Evolutionary conservation across 108 stramenopile species (phyloP).

Genomic region (Cyclotella sp.): DNA sequence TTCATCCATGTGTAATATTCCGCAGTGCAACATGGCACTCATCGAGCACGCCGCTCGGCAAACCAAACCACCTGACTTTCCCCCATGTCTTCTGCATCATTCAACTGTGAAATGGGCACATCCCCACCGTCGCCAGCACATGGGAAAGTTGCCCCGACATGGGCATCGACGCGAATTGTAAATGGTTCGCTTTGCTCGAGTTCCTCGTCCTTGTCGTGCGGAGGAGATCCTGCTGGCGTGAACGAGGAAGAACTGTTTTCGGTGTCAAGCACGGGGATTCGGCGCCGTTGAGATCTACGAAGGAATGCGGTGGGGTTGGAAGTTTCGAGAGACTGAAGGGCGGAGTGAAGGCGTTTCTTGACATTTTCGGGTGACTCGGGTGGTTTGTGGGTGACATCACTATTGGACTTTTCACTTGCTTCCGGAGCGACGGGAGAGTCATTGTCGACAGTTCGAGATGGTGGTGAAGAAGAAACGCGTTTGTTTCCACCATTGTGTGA

Average conservation of each 20-base stretch:
- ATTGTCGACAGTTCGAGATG: background rate
- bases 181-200: constrained; percentile 4
- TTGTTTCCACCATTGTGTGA: no score
- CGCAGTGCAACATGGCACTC: background rate
- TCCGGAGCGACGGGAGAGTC: no score
- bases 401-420: background rate
- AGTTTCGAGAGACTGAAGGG: constrained; percentile 27
- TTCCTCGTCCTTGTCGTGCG: constrained; percentile 2
- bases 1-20: background rate
- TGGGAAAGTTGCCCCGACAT: constrained; percentile 7
- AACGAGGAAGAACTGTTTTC: background rate
- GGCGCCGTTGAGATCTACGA: constrained; percentile 16
- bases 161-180: constrained; percentile 24
- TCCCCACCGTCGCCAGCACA: constrained; percentile 9
- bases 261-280: background rate
- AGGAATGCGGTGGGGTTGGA: background rate
- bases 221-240: background rate
- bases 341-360: constrained; percentile 19
- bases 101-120: constrained; percentile 33
- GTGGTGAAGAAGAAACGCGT: no score
- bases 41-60: constrained; percentile 9
- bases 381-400: background rate
- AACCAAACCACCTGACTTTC: constrained; percentile 53
- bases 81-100: constrained; percentile 36
- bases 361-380: constrained; percentile 1